A percentile compares a stretch with the other conserved stretches of the same genome.
Evolutionary conservation across 495 filamentous ascomycete genomes (phyloP).

Genomic region (Pseudomonodictys pantanalensis): DNA sequence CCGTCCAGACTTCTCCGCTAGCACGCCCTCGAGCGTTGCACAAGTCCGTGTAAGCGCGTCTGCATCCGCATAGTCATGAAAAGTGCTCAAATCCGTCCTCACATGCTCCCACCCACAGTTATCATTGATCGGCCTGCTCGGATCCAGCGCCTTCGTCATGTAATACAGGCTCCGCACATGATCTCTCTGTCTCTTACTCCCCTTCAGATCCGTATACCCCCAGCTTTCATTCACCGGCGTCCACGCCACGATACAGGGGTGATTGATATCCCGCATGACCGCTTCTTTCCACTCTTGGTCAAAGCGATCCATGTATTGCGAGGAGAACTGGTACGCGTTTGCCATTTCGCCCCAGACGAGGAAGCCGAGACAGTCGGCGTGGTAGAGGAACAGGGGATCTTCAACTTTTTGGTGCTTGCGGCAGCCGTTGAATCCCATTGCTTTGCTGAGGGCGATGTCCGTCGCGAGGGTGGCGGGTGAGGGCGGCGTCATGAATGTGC

Average conservation of each 20-base stretch:
- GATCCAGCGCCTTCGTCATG: constrained; percentile 58
- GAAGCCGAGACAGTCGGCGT: constrained; percentile 38
- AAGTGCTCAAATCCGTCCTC: constrained; percentile 56
- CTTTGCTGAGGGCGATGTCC: constrained; percentile 60
- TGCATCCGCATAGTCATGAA: constrained; percentile 59
- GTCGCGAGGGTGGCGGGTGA: constrained; percentile 60
- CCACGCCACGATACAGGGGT: constrained; percentile 60
- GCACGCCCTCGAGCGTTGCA: constrained; percentile 46
- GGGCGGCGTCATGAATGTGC: constrained; percentile 61
- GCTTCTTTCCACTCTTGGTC: constrained; percentile 56
- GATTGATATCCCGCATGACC: constrained; percentile 58
- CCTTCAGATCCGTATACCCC: constrained; percentile 53
- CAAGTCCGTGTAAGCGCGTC: constrained; percentile 49
- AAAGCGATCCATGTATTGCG: constrained; percentile 53
- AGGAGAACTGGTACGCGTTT: constrained; percentile 47
- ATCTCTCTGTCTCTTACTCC: constrained; percentile 53
- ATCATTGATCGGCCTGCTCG: constrained; percentile 59
- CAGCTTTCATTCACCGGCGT: constrained; percentile 63
- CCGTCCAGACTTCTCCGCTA: constrained; percentile 45
- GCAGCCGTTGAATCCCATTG: constrained; percentile 63
- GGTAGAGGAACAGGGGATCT: constrained; percentile 40
- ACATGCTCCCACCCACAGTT: constrained; percentile 66
- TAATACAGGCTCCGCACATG: constrained; percentile 59
- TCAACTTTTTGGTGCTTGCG: constrained; percentile 56
- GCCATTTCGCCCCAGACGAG: constrained; percentile 42